phyloP scores from a whole-genome alignment of 371 early-diverging fungal genomes.

The Mucor sp. region DNA sequence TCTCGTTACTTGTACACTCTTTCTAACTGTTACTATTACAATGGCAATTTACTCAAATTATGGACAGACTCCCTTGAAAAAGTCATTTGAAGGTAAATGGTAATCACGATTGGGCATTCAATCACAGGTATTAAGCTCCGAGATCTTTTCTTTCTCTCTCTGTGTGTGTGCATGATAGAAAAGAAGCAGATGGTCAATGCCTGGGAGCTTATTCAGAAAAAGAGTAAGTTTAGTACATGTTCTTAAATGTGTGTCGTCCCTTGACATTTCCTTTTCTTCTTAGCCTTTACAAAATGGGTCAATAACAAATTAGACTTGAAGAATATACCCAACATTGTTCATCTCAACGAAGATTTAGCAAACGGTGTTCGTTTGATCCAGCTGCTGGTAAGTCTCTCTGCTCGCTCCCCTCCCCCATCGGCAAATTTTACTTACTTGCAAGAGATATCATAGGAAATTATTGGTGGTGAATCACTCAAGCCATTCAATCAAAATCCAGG shows the following conservation, averaged over 20 bases:
- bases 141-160: background rate
- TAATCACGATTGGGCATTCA: background rate
- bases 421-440: background rate
- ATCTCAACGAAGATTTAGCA: slow-evolving; percentile 73
- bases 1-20: background rate
- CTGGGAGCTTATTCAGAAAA: slow-evolving; percentile 89
- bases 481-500: slow-evolving; percentile 87
- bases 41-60: slow-evolving; percentile 12
- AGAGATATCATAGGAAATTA: slow-evolving; percentile 66
- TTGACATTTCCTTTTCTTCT: background rate
- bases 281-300: slow-evolving; percentile 92
- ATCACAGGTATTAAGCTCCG: slow-evolving; percentile 15
- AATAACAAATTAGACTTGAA: slow-evolving; percentile 83
- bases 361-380: slow-evolving; percentile 88
- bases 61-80: slow-evolving; percentile 11
- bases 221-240: slow-evolving; percentile 60
- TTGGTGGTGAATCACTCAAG: slow-evolving; percentile 76
- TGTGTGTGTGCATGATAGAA: slow-evolving; percentile 2
- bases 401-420: background rate
- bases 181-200: slow-evolving; percentile 65
- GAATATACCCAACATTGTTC: slow-evolving; percentile 61
- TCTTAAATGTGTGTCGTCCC: background rate
- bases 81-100: slow-evolving; percentile 14
- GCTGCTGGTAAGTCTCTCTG: slow-evolving; percentile 63
- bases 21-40: background rate